These are phyloP conservation scores for Ceratocystis papillata DNA, from an alignment of 2,329 filamentous ascomycete genomes.

Conservation along the genomic window DNA sequence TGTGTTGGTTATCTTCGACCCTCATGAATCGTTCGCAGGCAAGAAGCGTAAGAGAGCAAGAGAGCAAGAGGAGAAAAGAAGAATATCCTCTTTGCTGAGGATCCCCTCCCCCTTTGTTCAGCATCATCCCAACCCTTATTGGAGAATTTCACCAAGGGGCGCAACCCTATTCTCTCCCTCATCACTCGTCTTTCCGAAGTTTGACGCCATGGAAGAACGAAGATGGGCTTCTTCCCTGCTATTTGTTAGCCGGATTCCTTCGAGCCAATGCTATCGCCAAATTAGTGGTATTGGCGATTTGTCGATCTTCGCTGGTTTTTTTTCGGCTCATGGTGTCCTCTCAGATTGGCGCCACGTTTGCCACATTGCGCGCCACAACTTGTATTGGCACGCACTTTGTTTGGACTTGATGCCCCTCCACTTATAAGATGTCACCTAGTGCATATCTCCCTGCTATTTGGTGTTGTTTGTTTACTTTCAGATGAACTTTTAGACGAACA, in stretches of 20 bases:
- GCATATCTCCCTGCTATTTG: background rate
- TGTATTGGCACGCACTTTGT: background rate
- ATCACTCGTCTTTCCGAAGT: background rate
- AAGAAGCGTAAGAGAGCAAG: no score
- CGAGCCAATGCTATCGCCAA: no score
- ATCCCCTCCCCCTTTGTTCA: background rate
- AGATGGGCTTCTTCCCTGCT: background rate
- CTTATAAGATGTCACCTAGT: background rate
- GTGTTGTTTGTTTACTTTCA: slow-evolving; percentile 1
- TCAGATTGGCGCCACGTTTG: background rate
- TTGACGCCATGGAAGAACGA: background rate
- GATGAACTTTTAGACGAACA: background rate
- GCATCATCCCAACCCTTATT: no score
- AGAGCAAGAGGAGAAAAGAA: background rate
- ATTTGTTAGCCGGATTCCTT: background rate
- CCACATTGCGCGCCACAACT: background rate
- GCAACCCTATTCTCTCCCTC: background rate
- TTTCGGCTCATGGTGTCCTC: no score
- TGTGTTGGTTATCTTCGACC: background rate
- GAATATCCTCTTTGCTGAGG: background rate
- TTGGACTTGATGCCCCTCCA: background rate
- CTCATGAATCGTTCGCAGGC: background rate
- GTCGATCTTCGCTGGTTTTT: no score
- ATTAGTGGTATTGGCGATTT: no score
- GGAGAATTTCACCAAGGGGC: no score